Evolutionary conservation across 2,329 filamentous ascomycete genomes (phyloP).

Genomic region (Seiridium cupressi): DNA sequence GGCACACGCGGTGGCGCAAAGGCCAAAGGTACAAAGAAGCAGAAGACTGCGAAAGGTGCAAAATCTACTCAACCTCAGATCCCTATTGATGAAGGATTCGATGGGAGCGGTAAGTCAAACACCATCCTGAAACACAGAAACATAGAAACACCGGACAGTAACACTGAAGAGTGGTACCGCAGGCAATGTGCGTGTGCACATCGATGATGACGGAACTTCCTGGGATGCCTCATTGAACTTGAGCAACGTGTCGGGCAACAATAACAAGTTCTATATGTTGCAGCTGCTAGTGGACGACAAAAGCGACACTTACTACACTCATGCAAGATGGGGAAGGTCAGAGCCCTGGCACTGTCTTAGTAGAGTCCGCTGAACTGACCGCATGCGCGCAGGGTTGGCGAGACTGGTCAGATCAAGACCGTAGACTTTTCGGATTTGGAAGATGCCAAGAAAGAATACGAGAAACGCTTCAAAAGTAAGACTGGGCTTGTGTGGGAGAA

Average conservation of each 20-base stretch:
- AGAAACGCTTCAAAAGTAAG: slow-evolving; percentile 18
- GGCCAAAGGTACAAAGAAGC: slow-evolving; percentile 12
- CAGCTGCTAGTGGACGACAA: slow-evolving; percentile 14
- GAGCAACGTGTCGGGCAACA: slow-evolving; percentile 17
- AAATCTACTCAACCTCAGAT: slow-evolving; percentile 10
- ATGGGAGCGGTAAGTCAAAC: slow-evolving; percentile 12
- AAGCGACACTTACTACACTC: slow-evolving; percentile 10
- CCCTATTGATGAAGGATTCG: slow-evolving; percentile 15
- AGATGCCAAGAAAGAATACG: slow-evolving; percentile 12
- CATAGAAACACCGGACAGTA: neutral
- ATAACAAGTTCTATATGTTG: slow-evolving; percentile 18
- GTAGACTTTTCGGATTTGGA: slow-evolving; percentile 13
- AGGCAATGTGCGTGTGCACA: slow-evolving; percentile 14
- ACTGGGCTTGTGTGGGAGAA: slow-evolving; percentile 16
- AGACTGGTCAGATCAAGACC: slow-evolving; percentile 16
- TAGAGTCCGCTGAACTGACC: neutral
- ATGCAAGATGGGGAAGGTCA: slow-evolving; percentile 16
- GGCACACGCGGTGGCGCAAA: neutral
- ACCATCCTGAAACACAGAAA: neutral
- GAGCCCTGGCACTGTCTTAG: neutral
- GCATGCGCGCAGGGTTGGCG: slow-evolving; percentile 11
- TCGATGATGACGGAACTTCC: slow-evolving; percentile 13
- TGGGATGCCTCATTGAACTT: slow-evolving; percentile 17
- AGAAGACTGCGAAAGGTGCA: slow-evolving; percentile 12
- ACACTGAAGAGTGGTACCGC: neutral